phyloP scores from a whole-genome alignment of 805 yeast genomes.

The Cyberlindnera xishuangbannaensis region DNA sequence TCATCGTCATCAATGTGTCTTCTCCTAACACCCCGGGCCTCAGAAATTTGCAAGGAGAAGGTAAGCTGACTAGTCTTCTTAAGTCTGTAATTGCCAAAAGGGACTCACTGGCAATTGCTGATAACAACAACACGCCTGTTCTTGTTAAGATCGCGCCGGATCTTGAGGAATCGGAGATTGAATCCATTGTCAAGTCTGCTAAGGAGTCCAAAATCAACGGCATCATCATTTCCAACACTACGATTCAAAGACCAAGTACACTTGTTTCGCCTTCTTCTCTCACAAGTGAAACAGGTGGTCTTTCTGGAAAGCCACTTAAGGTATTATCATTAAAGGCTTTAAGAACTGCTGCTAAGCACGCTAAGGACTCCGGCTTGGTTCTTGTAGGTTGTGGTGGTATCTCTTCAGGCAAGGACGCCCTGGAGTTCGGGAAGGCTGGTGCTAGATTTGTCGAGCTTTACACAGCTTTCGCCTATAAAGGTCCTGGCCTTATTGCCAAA shows the following conservation, averaged over 20 bases:
- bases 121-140: constrained; percentile 60
- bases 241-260: constrained; percentile 70
- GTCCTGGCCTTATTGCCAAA: constrained; percentile 74
- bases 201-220: constrained; percentile 80
- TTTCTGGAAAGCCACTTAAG: constrained; percentile 89
- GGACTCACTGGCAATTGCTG: constrained; percentile 40
- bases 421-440: constrained; percentile 90
- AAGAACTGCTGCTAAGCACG: constrained; percentile 61
- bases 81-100: constrained; percentile 66
- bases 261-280: constrained; percentile 47
- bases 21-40: constrained; percentile 96
- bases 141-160: constrained; percentile 94
- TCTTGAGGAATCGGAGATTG: constrained; percentile 71
- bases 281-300: constrained; percentile 69
- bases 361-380: constrained; percentile 68
- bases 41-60: constrained; percentile 76
- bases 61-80: constrained; percentile 62
- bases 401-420: constrained; percentile 77
- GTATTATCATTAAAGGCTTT: constrained; percentile 71
- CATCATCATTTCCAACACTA: constrained; percentile 87
- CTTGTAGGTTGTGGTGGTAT: constrained; percentile 95
- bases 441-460: constrained; percentile 85
- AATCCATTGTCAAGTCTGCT: constrained; percentile 77
- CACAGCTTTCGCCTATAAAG: constrained; percentile 88
- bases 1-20: constrained; percentile 83